These are phyloP conservation scores for Apiotrichum veenhuisii DNA, from an alignment of 1,284 basidiomycete genomes.

Conservation along the genomic window DNA sequence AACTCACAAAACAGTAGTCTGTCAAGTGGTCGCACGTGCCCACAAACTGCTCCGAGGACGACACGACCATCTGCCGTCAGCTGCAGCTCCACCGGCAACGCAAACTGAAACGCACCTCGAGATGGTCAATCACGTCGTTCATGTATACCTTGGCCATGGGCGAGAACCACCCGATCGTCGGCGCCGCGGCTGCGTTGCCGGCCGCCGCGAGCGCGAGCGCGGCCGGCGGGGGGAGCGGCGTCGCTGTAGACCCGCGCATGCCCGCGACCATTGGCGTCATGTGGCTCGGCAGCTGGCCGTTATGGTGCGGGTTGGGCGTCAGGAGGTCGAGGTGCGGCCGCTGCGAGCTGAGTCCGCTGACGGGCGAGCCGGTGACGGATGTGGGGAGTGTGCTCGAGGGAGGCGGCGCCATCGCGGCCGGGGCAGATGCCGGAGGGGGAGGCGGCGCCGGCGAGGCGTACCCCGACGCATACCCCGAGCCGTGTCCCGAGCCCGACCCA, in stretches of 20 bases:
- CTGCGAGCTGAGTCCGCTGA: background rate
- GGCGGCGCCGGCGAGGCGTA: background rate
- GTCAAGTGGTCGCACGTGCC: constrained; percentile 48
- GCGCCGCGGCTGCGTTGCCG: background rate
- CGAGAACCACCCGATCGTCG: constrained; percentile 34
- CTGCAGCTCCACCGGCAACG: too few species aligned
- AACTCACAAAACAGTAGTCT: constrained; percentile 48
- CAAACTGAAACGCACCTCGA: constrained; percentile 28
- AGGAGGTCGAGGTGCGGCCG: background rate
- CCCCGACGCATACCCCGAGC: background rate
- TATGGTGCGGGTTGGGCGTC: constrained; percentile 8
- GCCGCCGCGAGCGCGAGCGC: background rate
- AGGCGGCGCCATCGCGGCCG: too few species aligned
- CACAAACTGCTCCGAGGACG: constrained; percentile 45
- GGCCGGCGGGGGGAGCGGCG: background rate
- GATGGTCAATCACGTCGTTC: constrained; percentile 46
- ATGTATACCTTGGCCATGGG: constrained; percentile 45
- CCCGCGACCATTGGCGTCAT: background rate
- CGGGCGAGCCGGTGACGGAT: background rate
- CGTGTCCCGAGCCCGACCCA: too few species aligned
- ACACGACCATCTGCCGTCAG: constrained; percentile 33
- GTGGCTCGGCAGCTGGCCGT: constrained; percentile 1
- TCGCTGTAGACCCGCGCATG: background rate
- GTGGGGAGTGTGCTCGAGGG: background rate
- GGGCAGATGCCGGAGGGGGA: background rate